phyloP scores from a whole-genome alignment of 345 rosid genomes.

The Geranium brycei region DNA sequence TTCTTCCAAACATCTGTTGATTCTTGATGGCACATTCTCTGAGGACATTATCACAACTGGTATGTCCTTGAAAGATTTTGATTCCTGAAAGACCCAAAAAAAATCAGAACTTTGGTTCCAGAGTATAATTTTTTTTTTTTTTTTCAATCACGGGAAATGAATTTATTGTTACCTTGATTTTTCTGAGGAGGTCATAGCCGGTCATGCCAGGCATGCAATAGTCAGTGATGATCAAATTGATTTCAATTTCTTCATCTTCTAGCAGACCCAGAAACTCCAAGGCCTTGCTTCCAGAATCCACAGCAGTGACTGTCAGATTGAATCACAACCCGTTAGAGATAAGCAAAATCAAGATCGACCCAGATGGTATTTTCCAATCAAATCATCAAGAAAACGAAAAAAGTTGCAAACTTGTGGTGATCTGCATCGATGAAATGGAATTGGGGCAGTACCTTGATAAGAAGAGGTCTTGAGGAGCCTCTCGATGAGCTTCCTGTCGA shows the following conservation, averaged over 20 bases:
- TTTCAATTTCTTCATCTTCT: slow-evolving; percentile 42
- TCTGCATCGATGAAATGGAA: not conserved
- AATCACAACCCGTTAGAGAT: not conserved
- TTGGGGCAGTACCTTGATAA: slow-evolving; percentile 25
- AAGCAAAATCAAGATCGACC: not conserved
- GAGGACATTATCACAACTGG: slow-evolving; percentile 90
- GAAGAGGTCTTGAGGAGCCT: slow-evolving; percentile 37
- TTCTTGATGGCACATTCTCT: slow-evolving; percentile 70
- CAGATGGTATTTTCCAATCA: not conserved
- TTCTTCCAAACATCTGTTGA: slow-evolving; percentile 47
- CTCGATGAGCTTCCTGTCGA: slow-evolving; percentile 38
- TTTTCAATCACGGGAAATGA: too few relatives aligned
- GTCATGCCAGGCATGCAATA: slow-evolving; percentile 85
- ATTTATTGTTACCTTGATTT: slow-evolving; percentile 36
- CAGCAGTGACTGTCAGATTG: slow-evolving; percentile 41
- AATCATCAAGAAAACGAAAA: not conserved
- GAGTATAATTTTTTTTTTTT: too few relatives aligned
- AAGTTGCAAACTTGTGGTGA: not conserved
- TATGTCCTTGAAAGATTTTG: slow-evolving; percentile 28
- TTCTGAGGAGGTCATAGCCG: slow-evolving; percentile 76
- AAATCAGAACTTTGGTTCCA: not conserved
- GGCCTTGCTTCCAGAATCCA: slow-evolving; percentile 68
- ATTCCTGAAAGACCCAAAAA: slow-evolving; percentile 32
- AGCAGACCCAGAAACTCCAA: slow-evolving; percentile 51
- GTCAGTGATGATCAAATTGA: slow-evolving; percentile 77